These are phyloP conservation scores for Talaromyces trachyspermus DNA, from an alignment of 495 filamentous ascomycete species.

Conservation along the genomic window DNA sequence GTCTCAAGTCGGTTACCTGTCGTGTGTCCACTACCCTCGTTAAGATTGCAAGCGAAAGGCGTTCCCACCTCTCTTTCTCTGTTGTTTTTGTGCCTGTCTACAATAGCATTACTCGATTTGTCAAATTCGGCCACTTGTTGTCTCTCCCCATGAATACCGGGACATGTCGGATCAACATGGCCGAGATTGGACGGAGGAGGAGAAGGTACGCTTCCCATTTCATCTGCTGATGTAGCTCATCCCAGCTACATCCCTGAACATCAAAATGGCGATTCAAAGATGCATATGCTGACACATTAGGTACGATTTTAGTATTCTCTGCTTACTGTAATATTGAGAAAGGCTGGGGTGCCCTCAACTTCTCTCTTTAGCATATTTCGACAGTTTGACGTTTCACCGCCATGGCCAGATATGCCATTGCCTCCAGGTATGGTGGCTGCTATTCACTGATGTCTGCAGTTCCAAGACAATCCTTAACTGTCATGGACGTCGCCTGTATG, in stretches of 20 bases:
- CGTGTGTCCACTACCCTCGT: constrained; percentile 1
- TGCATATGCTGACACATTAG: constrained; percentile 1
- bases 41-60: too few relatives aligned
- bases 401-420: constrained; percentile 52
- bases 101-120: constrained; percentile 3
- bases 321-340: constrained; percentile 56
- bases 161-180: constrained; percentile 43
- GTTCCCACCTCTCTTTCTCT: too few relatives aligned
- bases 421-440: constrained; percentile 35
- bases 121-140: constrained; percentile 13
- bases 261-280: background rate
- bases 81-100: constrained; percentile 8
- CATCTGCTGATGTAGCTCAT: background rate
- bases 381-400: constrained; percentile 40
- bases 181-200: constrained; percentile 50
- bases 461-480: background rate
- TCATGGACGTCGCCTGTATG: background rate
- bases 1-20: constrained; percentile 4
- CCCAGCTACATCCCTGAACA: background rate
- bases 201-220: constrained; percentile 42
- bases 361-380: constrained; percentile 44
- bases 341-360: constrained; percentile 41
- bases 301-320: constrained; percentile 36
- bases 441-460: too few relatives aligned
- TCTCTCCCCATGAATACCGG: constrained; percentile 28